A percentile compares a stretch with the other conserved stretches of the same genome.
These are phyloP conservation scores for Prototheca cutis DNA, from an alignment of 163 green algal genomes.

Conservation along the genomic window DNA sequence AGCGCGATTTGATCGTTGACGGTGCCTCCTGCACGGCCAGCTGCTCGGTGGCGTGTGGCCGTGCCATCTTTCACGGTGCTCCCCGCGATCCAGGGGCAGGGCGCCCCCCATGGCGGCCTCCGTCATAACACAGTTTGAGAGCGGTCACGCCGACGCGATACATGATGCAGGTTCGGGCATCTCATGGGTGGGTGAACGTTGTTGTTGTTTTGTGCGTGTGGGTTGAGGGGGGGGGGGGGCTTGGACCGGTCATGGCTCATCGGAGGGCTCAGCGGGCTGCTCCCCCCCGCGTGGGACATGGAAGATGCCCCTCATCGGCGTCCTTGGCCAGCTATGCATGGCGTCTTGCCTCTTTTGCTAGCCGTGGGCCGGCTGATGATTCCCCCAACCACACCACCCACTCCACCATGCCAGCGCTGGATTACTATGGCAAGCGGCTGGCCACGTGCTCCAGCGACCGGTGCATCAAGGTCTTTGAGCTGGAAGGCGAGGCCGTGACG, in stretches of 20 bases:
- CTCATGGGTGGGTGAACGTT: no score
- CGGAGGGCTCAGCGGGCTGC: no score
- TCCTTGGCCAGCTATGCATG: no score
- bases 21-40: background rate
- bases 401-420: conserved; percentile 75
- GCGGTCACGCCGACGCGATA: conserved; percentile 77
- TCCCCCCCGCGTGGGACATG: no score
- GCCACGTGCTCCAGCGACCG: conserved; percentile 89
- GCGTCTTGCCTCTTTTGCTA: no score
- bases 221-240: no score
- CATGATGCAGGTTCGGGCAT: conserved; percentile 12
- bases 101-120: background rate
- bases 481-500: conserved; percentile 49
- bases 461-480: conserved; percentile 61
- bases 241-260: no score
- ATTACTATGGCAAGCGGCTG: conserved; percentile 93
- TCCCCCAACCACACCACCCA: background rate
- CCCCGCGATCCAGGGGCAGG: no score
- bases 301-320: no score
- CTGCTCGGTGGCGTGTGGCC: background rate
- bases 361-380: no score
- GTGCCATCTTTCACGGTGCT: background rate
- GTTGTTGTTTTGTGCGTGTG: no score
- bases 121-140: conserved; percentile 56
- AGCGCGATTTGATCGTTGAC: no score